Evolutionary conservation across 2,329 filamentous ascomycete genomes (phyloP).

Genomic region (Cladosporium sp.): DNA sequence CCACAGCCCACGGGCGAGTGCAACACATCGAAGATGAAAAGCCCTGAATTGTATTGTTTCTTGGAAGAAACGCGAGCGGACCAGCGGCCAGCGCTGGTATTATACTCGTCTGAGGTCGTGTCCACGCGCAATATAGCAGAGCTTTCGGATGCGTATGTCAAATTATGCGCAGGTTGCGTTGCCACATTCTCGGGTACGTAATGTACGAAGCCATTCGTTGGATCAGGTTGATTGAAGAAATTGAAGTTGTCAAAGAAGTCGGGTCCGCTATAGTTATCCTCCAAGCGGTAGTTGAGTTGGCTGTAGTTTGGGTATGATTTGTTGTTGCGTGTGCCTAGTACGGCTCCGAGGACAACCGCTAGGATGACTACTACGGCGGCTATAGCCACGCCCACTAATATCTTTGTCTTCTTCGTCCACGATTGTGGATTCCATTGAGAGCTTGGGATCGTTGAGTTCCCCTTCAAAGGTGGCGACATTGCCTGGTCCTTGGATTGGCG

Average conservation of each 20-base stretch:
- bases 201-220: slow-evolving; percentile 49
- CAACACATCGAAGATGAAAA: slow-evolving; percentile 35
- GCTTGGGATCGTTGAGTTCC: neutral
- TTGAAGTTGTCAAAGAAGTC: slow-evolving; percentile 49
- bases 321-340: slow-evolving; percentile 20
- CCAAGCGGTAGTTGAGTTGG: slow-evolving; percentile 23
- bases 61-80: slow-evolving; percentile 34
- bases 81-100: slow-evolving; percentile 28
- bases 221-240: slow-evolving; percentile 46
- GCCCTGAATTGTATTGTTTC: slow-evolving; percentile 33
- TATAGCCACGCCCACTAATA: slow-evolving; percentile 14
- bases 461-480: slow-evolving; percentile 1
- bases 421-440: slow-evolving; percentile 25
- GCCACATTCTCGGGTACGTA: slow-evolving; percentile 32
- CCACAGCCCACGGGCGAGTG: slow-evolving; percentile 34
- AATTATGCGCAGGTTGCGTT: slow-evolving; percentile 22
- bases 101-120: slow-evolving; percentile 16
- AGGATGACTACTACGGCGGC: slow-evolving; percentile 16
- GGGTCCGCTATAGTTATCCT: slow-evolving; percentile 37
- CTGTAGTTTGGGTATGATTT: slow-evolving; percentile 27
- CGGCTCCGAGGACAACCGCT: slow-evolving; percentile 25
- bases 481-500: neutral
- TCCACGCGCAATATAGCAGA: slow-evolving; percentile 28
- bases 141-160: slow-evolving; percentile 26
- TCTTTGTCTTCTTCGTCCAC: slow-evolving; percentile 21